Evolutionary conservation across 2,329 filamentous ascomycete species (phyloP).

Genomic region (Nectriaceae sp.): DNA sequence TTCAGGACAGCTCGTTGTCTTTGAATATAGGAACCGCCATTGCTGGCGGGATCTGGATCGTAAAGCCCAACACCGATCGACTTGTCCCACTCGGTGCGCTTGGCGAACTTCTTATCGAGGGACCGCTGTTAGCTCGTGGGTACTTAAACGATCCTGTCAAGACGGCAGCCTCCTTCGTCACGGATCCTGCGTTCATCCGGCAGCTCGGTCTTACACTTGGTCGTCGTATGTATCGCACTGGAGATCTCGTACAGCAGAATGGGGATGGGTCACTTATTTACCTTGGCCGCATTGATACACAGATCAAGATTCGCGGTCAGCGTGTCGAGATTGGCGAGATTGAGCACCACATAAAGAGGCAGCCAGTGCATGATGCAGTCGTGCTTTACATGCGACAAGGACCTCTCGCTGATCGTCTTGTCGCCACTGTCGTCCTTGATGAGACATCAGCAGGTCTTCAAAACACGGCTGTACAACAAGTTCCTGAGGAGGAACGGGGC

Average conservation of each 20-base stretch:
- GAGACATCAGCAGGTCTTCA: slow-evolving; percentile 3
- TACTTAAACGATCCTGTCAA: slow-evolving; percentile 44
- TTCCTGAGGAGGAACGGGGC: not conserved
- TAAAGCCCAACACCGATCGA: not conserved
- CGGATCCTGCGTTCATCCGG: slow-evolving; percentile 25
- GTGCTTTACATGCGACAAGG: slow-evolving; percentile 4
- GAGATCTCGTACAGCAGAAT: slow-evolving; percentile 45
- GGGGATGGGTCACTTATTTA: slow-evolving; percentile 42
- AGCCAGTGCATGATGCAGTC: not conserved
- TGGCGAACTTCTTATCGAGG: slow-evolving; percentile 33
- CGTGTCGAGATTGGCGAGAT: slow-evolving; percentile 45
- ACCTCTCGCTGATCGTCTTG: not conserved
- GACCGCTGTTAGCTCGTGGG: slow-evolving; percentile 49
- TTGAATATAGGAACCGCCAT: not conserved
- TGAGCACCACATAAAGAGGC: slow-evolving; percentile 12
- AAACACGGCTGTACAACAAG: not conserved
- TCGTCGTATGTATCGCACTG: slow-evolving; percentile 43
- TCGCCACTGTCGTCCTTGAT: not conserved
- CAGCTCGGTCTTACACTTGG: not conserved
- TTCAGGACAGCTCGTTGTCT: slow-evolving; percentile 1
- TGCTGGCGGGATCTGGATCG: slow-evolving; percentile 1
- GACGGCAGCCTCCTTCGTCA: slow-evolving; percentile 31
- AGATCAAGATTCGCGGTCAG: slow-evolving; percentile 59
- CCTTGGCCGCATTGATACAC: slow-evolving; percentile 53
- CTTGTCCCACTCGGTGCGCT: slow-evolving; percentile 5